These are phyloP conservation scores for Fusarium heterosporum DNA, from an alignment of 2,329 filamentous ascomycete species.

Conservation along the genomic window DNA sequence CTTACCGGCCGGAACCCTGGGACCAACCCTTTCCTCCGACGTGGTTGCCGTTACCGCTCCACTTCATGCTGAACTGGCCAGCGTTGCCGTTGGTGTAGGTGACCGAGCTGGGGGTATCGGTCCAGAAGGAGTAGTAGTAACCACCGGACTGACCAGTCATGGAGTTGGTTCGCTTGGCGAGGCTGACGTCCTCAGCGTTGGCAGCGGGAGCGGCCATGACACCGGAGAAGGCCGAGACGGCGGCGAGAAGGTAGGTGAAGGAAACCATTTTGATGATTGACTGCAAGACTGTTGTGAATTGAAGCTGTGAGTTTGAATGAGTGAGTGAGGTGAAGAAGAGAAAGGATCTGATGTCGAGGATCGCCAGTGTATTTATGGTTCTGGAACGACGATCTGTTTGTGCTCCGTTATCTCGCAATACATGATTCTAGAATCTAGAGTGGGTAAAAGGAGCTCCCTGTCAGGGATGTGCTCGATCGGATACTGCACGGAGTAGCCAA, in stretches of 20 bases:
- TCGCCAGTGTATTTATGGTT: slow-evolving; percentile 28
- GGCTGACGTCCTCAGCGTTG: slow-evolving; percentile 35
- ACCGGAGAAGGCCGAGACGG: slow-evolving; percentile 33
- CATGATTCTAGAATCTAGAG: background rate
- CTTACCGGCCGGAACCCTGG: slow-evolving; percentile 49
- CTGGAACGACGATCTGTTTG: background rate
- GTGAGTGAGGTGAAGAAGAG: background rate
- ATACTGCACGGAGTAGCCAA: background rate
- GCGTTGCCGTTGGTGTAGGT: slow-evolving; percentile 59
- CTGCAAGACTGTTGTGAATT: background rate
- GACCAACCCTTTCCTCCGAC: slow-evolving; percentile 47
- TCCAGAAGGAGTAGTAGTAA: slow-evolving; percentile 62
- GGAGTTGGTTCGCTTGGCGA: slow-evolving; percentile 51
- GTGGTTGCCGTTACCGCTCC: slow-evolving; percentile 52
- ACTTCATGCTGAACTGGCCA: slow-evolving; percentile 59
- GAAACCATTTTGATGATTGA: slow-evolving; percentile 36
- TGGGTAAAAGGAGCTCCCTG: slow-evolving; percentile 13
- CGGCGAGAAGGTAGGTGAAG: slow-evolving; percentile 40
- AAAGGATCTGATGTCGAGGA: background rate
- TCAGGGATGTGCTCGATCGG: slow-evolving; percentile 1
- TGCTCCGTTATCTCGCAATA: background rate
- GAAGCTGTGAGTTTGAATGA: background rate
- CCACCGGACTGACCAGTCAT: slow-evolving; percentile 55
- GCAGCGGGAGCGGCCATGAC: slow-evolving; percentile 39
- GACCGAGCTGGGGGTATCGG: slow-evolving; percentile 57